Evolutionary conservation across 441 rosid species (phyloP).

Genomic region (Gossypium lobatum): DNA sequence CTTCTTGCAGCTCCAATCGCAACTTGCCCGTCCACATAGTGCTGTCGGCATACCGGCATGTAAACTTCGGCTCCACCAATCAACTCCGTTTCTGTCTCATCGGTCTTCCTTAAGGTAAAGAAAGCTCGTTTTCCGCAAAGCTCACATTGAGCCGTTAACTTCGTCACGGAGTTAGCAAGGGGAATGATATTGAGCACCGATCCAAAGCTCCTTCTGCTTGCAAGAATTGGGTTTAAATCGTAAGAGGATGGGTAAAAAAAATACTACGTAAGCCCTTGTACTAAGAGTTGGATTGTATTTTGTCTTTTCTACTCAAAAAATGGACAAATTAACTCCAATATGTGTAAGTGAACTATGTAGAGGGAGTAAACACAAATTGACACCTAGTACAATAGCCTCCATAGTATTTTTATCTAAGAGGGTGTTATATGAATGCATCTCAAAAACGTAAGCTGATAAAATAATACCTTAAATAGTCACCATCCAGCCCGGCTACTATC

Average conservation of each 20-base stretch:
- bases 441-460: not conserved
- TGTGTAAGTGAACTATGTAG: too few species aligned
- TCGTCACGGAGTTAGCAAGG: conserved; percentile 71
- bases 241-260: not conserved
- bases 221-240: conserved; percentile 3
- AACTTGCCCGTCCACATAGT: conserved; percentile 63
- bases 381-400: too few species aligned
- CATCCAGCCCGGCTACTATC: conserved; percentile 60
- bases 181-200: conserved; percentile 68
- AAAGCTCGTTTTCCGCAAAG: conserved; percentile 60
- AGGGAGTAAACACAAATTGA: too few species aligned
- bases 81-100: conserved; percentile 31
- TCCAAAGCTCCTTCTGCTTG: conserved; percentile 67
- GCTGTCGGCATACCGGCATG: conserved; percentile 78
- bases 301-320: too few species aligned
- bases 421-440: not conserved
- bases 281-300: too few species aligned
- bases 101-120: conserved; percentile 69
- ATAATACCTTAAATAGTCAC: conserved; percentile 34
- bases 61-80: conserved; percentile 71
- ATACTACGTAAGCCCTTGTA: too few species aligned
- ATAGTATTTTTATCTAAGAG: too few species aligned
- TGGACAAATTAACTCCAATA: too few species aligned
- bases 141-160: conserved; percentile 63
- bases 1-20: conserved; percentile 59